These are phyloP conservation scores for Aspergillus bridgeri DNA, from an alignment of 495 filamentous ascomycete species.

Conservation along the genomic window DNA sequence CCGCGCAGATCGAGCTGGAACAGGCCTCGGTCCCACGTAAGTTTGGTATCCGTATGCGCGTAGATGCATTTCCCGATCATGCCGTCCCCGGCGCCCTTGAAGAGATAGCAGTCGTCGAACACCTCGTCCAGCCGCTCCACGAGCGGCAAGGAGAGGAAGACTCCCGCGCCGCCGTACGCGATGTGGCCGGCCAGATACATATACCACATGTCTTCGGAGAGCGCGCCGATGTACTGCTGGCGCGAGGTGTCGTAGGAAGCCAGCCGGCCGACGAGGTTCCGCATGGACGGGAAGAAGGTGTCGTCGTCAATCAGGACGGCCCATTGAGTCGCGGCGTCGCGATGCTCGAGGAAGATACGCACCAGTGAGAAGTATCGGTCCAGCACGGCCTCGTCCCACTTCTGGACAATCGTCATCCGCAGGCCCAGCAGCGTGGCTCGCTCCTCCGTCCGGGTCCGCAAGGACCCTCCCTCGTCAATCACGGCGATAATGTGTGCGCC, in stretches of 20 bases:
- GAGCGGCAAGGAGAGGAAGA: conserved; percentile 53
- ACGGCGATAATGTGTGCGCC: conserved; percentile 53
- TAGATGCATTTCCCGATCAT: conserved; percentile 52
- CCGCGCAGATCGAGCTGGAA: conserved; percentile 51
- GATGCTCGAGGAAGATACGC: conserved; percentile 21
- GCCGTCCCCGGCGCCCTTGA: conserved; percentile 41
- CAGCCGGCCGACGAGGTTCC: conserved; percentile 43
- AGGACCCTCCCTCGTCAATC: conserved; percentile 26
- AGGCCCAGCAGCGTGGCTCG: conserved; percentile 37
- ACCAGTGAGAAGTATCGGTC: conserved; percentile 60
- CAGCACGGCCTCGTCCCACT: conserved; percentile 37
- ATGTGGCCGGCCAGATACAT: conserved; percentile 42
- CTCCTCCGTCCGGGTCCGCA: conserved; percentile 29
- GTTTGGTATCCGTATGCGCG: conserved; percentile 43
- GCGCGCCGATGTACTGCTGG: conserved; percentile 51
- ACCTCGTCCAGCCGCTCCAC: conserved; percentile 34
- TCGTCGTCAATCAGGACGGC: conserved; percentile 68
- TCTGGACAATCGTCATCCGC: conserved; percentile 47
- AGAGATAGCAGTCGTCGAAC: conserved; percentile 35
- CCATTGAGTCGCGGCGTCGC: conserved; percentile 37
- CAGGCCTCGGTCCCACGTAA: conserved; percentile 50
- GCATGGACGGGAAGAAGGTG: conserved; percentile 60
- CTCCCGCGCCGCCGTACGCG: conserved; percentile 58
- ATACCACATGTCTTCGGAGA: conserved; percentile 51
- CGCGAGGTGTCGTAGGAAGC: conserved; percentile 41